Evolutionary conservation across 2,329 filamentous ascomycete genomes (phyloP).

Genomic region (Colletotrichum tropicale): DNA sequence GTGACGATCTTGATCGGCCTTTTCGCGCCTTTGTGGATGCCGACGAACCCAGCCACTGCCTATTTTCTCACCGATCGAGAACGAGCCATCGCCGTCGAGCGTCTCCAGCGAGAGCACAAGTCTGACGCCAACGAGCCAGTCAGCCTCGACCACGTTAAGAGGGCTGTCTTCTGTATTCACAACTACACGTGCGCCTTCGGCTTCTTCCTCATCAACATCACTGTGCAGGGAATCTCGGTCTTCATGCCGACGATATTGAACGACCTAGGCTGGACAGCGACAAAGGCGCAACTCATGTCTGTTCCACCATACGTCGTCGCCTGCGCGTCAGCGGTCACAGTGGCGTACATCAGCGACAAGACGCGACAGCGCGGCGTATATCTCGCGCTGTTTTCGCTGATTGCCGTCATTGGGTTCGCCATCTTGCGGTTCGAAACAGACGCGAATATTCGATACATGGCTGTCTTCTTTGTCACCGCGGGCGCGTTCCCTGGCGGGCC

Average conservation of each 20-base stretch:
- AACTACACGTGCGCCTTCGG: slow-evolving; percentile 63
- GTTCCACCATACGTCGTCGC: slow-evolving; percentile 49
- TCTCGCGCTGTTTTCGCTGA: slow-evolving; percentile 40
- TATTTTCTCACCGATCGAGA: slow-evolving; percentile 58
- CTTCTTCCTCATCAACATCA: slow-evolving; percentile 66
- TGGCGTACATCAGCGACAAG: slow-evolving; percentile 45
- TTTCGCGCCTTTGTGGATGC: slow-evolving; percentile 55
- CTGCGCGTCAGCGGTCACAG: slow-evolving; percentile 40
- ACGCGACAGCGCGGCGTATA: slow-evolving; percentile 41
- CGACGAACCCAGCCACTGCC: slow-evolving; percentile 50
- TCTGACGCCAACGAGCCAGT: slow-evolving; percentile 51
- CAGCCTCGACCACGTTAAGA: slow-evolving; percentile 51
- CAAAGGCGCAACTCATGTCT: slow-evolving; percentile 46
- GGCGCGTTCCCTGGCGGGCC: slow-evolving; percentile 64
- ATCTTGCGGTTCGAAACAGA: slow-evolving; percentile 50
- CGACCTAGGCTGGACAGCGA: slow-evolving; percentile 43
- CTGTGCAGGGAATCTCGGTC: slow-evolving; percentile 58
- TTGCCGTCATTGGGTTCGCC: slow-evolving; percentile 55
- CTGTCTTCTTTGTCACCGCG: slow-evolving; percentile 59
- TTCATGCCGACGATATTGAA: slow-evolving; percentile 54
- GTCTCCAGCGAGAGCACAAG: slow-evolving; percentile 54
- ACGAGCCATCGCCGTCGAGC: slow-evolving; percentile 55
- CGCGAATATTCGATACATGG: slow-evolving; percentile 52
- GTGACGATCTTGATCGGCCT: slow-evolving; percentile 54
- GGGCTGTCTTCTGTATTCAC: slow-evolving; percentile 59